Evolutionary conservation across 2,329 filamentous ascomycete species (phyloP).

Genomic region (Beauveria asiatica): DNA sequence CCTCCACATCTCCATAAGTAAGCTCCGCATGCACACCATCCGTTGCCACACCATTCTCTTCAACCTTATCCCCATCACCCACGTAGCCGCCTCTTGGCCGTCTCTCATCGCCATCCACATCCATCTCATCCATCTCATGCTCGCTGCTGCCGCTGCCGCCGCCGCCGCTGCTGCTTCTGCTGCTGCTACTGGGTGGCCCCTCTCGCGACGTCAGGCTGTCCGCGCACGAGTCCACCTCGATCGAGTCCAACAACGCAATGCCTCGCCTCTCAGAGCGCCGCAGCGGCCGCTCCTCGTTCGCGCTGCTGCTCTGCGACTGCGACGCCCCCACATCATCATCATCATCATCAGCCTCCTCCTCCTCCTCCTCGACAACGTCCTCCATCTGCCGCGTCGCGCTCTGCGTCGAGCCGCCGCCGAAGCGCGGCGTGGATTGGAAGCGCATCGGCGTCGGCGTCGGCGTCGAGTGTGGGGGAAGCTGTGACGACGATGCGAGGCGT

Average conservation of each 20-base stretch:
- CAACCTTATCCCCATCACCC: conserved; percentile 7
- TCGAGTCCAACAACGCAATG: conserved; percentile 16
- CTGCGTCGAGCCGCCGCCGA: conserved; percentile 22
- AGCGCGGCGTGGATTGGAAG: conserved; percentile 32
- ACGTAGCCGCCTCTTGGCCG: background rate
- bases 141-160: background rate
- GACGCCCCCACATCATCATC: conserved; percentile 8
- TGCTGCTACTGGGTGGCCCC: background rate
- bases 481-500: conserved; percentile 25
- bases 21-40: background rate
- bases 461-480: conserved; percentile 24
- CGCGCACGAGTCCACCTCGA: conserved; percentile 21
- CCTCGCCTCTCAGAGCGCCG: conserved; percentile 11
- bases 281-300: conserved; percentile 7
- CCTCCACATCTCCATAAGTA: background rate
- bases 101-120: background rate
- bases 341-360: too few relatives aligned
- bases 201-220: background rate
- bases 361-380: conserved; percentile 28
- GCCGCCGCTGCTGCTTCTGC: background rate
- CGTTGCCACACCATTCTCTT: conserved; percentile 1
- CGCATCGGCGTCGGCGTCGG: conserved; percentile 20
- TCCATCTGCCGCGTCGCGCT: conserved; percentile 11
- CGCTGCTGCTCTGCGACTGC: background rate
- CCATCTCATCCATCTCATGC: background rate